Evolutionary conservation across 2,329 filamentous ascomycete genomes (phyloP).

Genomic region (Talaromyces pinophilus): DNA sequence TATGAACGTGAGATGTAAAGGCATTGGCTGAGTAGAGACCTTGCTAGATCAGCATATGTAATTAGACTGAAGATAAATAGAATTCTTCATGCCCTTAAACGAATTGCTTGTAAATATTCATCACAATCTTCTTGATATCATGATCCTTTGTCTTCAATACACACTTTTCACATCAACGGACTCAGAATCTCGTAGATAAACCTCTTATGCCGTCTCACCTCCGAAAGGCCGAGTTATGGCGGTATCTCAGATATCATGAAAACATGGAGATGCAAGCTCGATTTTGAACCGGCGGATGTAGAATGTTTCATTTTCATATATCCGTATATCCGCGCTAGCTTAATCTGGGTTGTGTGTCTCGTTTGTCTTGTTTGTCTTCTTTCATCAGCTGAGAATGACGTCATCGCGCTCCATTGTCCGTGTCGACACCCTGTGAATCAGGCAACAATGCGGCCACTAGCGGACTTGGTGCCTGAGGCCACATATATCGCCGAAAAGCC

Average conservation of each 20-base stretch:
- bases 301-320: neutral
- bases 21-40: too few species aligned
- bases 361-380: neutral
- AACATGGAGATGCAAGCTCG: neutral
- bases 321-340: neutral
- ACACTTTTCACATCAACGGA: too few species aligned
- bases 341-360: neutral
- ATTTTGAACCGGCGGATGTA: neutral
- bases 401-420: neutral
- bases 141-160: too few species aligned
- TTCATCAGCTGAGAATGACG: neutral
- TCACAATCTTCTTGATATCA: neutral
- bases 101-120: neutral
- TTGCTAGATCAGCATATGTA: too few species aligned
- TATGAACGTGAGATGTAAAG: too few species aligned
- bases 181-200: neutral
- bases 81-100: neutral
- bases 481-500: constrained; percentile 6
- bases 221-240: neutral
- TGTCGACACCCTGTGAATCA: neutral
- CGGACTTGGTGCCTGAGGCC: neutral
- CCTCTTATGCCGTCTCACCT: neutral
- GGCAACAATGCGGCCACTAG: neutral
- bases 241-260: neutral
- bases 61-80: too few species aligned